Conservation (phyloP, 2,329 filamentous ascomycete genomes). For the Exutisphaerella laricina region DNA sequence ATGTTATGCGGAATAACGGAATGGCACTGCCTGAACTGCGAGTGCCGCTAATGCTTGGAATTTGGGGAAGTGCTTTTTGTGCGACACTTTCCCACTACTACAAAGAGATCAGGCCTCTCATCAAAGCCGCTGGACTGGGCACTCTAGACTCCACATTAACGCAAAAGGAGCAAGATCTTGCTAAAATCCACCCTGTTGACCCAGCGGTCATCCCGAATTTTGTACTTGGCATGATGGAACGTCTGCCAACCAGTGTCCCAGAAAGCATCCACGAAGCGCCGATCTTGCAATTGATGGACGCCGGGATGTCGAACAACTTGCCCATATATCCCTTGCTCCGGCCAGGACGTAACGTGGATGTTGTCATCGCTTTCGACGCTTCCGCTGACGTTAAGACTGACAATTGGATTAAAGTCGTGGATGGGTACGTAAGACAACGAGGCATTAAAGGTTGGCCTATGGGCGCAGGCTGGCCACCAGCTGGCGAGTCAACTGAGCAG, state of each 20-base stretch:
- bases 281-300: conserved; percentile 73
- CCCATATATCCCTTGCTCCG: conserved; percentile 91
- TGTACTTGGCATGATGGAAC: conserved; percentile 70
- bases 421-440: conserved; percentile 85
- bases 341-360: conserved; percentile 79
- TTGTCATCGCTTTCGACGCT: conserved; percentile 89
- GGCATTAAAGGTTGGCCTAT: conserved; percentile 92
- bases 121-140: conserved; percentile 69
- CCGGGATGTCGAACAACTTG: conserved; percentile 97
- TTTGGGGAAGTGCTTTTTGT: conserved; percentile 97
- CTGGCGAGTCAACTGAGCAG: conserved; percentile 49
- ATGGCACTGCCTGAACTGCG: conserved; percentile 77
- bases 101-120: conserved; percentile 78
- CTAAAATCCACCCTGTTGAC: conserved; percentile 91
- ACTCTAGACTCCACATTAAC: conserved; percentile 73
- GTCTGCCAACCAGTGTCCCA: conserved; percentile 70
- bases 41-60: conserved; percentile 77
- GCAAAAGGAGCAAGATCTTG: conserved; percentile 73
- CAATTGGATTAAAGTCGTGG: conserved; percentile 92
- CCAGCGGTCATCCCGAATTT: conserved; percentile 90
- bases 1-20: conserved; percentile 56
- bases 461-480: conserved; percentile 84
- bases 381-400: conserved; percentile 89
- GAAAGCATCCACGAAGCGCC: conserved; percentile 64
- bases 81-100: conserved; percentile 96